Evolutionary conservation across 306 rosid species (phyloP), one percentile per base, ranked within the genome.

Genomic region (Castanopsis chinensis): DNA sequence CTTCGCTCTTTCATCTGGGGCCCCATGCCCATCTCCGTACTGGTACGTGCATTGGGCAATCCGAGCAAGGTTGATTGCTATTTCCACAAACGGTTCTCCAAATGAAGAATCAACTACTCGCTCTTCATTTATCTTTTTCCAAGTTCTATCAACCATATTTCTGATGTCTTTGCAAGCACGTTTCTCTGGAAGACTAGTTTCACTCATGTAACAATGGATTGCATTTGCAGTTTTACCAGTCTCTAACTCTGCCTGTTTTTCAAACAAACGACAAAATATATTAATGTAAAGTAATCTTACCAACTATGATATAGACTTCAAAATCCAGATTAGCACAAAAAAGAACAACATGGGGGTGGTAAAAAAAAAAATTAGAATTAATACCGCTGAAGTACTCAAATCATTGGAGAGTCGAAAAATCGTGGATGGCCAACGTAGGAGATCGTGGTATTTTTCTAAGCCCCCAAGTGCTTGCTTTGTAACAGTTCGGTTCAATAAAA

Each of bases 401-500:
- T 92, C 97, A 45, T 92, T 90, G 77, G 80, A 81, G 17, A 90
- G 89, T 35, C 94, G 84, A 52, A 90, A 88, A 74, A 87, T 86
- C 3, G 28, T n/a, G 53, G 91, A 84, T 1, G 93, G 86, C 41
- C 71, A 71, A 5, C 68, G 73, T 32, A 86, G 25, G 30, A 87
- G 79, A 51, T 75, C 23, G 12, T 85, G 89, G 71, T 19, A 63
- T 25, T 78, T 82, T 9, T 78, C 57, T 53, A 88, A 72, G 74
- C 75, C 51, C 3, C 75, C 61, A 49, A 88, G 83, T 45, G 80
- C 82, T n/a, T 82, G 80, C 21, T 85, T 61, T 25, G 94, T 79
- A 65, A 77, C 69, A 45, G n/a, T 80, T 49, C 54, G 77, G 18
- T 77, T 81, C 65, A 82, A 32, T 2, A 88, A 30, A 69, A 86